These are phyloP conservation scores for Phaseolus lunatus DNA, from an alignment of 306 rosid species.

Conservation along the genomic window DNA sequence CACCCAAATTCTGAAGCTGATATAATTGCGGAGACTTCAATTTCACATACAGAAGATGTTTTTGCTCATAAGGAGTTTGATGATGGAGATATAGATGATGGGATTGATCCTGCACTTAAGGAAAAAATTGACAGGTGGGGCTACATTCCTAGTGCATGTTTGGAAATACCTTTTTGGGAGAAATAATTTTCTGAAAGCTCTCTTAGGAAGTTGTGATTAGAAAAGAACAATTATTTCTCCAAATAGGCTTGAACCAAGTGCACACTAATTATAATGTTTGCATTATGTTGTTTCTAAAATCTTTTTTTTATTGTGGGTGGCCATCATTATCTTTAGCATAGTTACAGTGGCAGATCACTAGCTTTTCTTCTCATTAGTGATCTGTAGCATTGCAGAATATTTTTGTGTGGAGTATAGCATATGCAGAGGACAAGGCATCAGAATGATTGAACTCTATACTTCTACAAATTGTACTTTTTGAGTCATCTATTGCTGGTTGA, in stretches of 20 bases:
- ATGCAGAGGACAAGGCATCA: slow-evolving; percentile 43
- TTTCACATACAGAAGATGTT: slow-evolving; percentile 50
- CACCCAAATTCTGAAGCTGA: slow-evolving; percentile 52
- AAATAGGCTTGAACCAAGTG: not conserved
- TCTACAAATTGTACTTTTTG: slow-evolving; percentile 41
- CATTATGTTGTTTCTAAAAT: slow-evolving; percentile 22
- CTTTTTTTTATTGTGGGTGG: slow-evolving; percentile 24
- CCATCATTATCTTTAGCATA: slow-evolving; percentile 38
- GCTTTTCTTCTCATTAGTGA: slow-evolving; percentile 41
- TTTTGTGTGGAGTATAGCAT: slow-evolving; percentile 42
- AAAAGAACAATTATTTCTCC: not conserved
- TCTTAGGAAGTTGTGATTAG: not conserved
- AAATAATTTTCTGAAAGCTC: not conserved
- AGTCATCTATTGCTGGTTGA: slow-evolving; percentile 41
- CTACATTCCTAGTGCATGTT: slow-evolving; percentile 8
- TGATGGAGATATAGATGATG: slow-evolving; percentile 83
- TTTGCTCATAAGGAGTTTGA: slow-evolving; percentile 64
- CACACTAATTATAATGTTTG: slow-evolving; percentile 33
- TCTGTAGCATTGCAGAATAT: slow-evolving; percentile 33
- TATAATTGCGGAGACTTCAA: slow-evolving; percentile 61
- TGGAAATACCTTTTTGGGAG: not conserved
- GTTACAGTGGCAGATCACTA: slow-evolving; percentile 41
- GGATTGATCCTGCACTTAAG: slow-evolving; percentile 88
- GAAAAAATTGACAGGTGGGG: slow-evolving; percentile 90
- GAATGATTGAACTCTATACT: slow-evolving; percentile 40